Conservation (phyloP, 1,284 basidiomycete species). For the Pyrrhoderma noxium region DNA sequence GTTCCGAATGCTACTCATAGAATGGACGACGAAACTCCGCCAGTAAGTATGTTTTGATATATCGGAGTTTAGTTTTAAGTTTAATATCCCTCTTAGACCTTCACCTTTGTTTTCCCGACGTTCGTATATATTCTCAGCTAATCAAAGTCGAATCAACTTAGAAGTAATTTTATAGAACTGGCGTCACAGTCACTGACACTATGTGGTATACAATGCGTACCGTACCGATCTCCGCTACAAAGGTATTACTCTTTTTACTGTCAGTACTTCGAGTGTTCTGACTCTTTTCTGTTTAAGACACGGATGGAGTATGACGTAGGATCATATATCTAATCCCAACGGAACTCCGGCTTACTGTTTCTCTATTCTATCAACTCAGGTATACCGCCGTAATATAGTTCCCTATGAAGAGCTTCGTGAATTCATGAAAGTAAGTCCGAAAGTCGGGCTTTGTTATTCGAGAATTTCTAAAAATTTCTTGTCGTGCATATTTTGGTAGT, state of each 20-base stretch:
- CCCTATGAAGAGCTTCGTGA: conserved; percentile 20
- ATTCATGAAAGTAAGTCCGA: conserved; percentile 19
- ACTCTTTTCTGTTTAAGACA: conserved; percentile 12
- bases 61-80: background rate
- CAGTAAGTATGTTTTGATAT: conserved; percentile 11
- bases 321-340: background rate
- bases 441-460: background rate
- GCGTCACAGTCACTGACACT: conserved; percentile 17
- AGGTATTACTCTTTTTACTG: conserved; percentile 7
- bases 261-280: background rate
- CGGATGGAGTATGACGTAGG: conserved; percentile 24
- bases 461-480: conserved; percentile 11
- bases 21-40: conserved; percentile 2
- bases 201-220: conserved; percentile 24
- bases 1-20: conserved; percentile 14
- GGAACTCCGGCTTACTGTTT: background rate
- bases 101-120: conserved; percentile 23
- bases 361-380: background rate
- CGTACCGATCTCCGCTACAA: conserved; percentile 22
- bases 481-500: conserved; percentile 2
- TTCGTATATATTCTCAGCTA: conserved; percentile 1
- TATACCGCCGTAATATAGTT: conserved; percentile 22
- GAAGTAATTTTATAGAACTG: conserved; percentile 1
- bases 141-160: background rate
- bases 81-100: conserved; percentile 13